Evolutionary conservation across 2,329 filamentous ascomycete species (phyloP).

Genomic region (Cordyceps cicadae): DNA sequence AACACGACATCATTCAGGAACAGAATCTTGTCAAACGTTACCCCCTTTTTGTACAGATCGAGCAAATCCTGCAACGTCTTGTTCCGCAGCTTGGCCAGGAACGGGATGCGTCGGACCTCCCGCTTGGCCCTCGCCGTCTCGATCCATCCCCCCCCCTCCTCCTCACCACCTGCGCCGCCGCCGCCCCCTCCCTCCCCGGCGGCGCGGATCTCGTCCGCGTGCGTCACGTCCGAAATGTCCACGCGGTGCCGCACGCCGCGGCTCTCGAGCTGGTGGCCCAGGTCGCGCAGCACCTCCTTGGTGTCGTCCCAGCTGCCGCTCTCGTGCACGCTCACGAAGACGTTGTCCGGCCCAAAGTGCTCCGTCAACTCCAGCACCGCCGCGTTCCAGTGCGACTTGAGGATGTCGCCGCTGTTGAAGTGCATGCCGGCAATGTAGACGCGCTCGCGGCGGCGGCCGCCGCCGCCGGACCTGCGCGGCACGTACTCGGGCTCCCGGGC

Average conservation of each 20-base stretch:
- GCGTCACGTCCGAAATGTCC: constrained; percentile 49
- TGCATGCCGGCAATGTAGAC: constrained; percentile 64
- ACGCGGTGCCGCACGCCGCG: constrained; percentile 47
- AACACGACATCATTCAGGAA: constrained; percentile 59
- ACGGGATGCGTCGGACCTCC: constrained; percentile 60
- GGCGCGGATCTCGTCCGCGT: constrained; percentile 44
- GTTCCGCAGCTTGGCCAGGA: constrained; percentile 57
- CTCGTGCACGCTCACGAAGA: constrained; percentile 61
- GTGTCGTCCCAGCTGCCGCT: constrained; percentile 63
- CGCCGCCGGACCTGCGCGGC: constrained; percentile 18
- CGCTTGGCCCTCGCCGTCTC: constrained; percentile 43
- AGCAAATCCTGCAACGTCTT: constrained; percentile 51
- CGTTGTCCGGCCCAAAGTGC: constrained; percentile 52
- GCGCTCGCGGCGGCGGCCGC: constrained; percentile 22
- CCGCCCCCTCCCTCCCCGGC: constrained; percentile 20
- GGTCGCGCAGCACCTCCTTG: constrained; percentile 49
- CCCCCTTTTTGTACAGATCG: constrained; percentile 39
- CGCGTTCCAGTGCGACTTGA: constrained; percentile 54
- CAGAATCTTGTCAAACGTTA: constrained; percentile 49
- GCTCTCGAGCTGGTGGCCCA: constrained; percentile 46
- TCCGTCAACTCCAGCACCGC: constrained; percentile 50
- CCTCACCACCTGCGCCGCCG: constrained; percentile 13
- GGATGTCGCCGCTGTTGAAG: constrained; percentile 56
- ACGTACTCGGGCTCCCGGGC: constrained; percentile 20
- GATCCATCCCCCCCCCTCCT: constrained; percentile 49